Percentiles rank a stretch among this genome's conserved stretches.
Conservation (phyloP, 2,329 filamentous ascomycete genomes). For the Pezicula neosporulosa region DNA sequence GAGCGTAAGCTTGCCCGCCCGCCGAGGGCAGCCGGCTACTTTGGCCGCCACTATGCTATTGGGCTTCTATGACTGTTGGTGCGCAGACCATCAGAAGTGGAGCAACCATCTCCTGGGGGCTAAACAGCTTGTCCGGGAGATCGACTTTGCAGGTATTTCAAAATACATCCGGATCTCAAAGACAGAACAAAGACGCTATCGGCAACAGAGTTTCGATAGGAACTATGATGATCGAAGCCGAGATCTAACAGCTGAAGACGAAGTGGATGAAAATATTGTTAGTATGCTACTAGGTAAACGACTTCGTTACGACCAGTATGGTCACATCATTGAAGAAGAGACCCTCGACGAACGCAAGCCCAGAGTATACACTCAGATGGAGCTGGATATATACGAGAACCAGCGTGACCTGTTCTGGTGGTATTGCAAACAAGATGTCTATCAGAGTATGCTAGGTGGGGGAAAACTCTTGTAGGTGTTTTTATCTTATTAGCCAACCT, state of each 20-base stretch:
- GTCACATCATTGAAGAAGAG: constrained; percentile 35
- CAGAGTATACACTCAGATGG: constrained; percentile 36
- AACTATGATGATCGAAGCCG: constrained; percentile 11
- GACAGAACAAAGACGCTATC: constrained; percentile 28
- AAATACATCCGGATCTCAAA: constrained; percentile 64
- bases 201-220: constrained; percentile 5
- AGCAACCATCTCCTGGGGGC: constrained; percentile 87
- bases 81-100: constrained; percentile 93
- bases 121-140: constrained; percentile 76
- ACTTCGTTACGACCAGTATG: constrained; percentile 55
- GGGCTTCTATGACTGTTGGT: constrained; percentile 92
- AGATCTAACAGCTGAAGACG: constrained; percentile 29
- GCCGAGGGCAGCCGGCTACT: constrained; percentile 73
- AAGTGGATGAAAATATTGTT: constrained; percentile 54
- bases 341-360: constrained; percentile 4
- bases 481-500: background rate
- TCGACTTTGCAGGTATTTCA: constrained; percentile 73
- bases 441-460: constrained; percentile 85
- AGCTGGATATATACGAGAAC: constrained; percentile 77
- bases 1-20: constrained; percentile 65
- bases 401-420: constrained; percentile 91
- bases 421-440: constrained; percentile 92
- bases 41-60: constrained; percentile 85
- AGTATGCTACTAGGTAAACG: constrained; percentile 53
- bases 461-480: constrained; percentile 75